Percentiles rank a stretch among this genome's conserved stretches.
Conservation (phyloP, 78 protist species). For the Dictyostelium discoideum region dicty_2.7 NC_007088.5:1818001-1818500, state of each 20-base stretch:
- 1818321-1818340: neutral
- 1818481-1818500: neutral
- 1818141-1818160: neutral
- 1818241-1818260: constrained; percentile 43
- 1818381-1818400: neutral
- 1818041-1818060: neutral
- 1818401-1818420: neutral
- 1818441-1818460: neutral
- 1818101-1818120: neutral
- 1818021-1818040: constrained; percentile 1
- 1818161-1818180: neutral
- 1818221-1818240: constrained; percentile 25
- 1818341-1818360: neutral
- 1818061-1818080: neutral
- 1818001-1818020: constrained; percentile 2
- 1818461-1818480: neutral
- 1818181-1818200: neutral
- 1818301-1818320: neutral
- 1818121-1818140: neutral
- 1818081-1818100: neutral
- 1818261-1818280: constrained; percentile 59
- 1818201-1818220: neutral
- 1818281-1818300: constrained; percentile 10
- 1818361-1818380: neutral
- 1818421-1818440: neutral